These are phyloP conservation scores for Chalaropsis thielavioides DNA, from an alignment of 2,329 filamentous ascomycete genomes.

Conservation along the genomic window DNA sequence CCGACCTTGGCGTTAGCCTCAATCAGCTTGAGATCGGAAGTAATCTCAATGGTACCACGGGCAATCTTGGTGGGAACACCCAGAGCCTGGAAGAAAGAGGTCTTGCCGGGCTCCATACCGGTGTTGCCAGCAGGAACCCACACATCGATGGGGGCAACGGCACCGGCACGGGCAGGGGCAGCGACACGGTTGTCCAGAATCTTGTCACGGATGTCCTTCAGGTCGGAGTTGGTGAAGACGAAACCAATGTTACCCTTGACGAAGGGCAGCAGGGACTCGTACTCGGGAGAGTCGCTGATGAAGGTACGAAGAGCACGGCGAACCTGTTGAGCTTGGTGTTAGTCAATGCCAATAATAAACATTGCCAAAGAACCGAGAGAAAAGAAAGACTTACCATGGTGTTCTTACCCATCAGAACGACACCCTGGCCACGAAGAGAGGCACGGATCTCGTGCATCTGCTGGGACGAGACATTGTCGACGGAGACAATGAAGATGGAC, in stretches of 20 bases:
- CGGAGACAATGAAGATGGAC: slow-evolving; percentile 92
- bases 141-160: slow-evolving; percentile 83
- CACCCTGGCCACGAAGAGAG: slow-evolving; percentile 75
- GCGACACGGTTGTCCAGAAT: slow-evolving; percentile 95
- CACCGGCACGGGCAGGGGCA: slow-evolving; percentile 94
- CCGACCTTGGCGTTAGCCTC: slow-evolving; percentile 89
- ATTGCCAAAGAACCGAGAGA: not conserved
- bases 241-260: slow-evolving; percentile 98
- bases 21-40: slow-evolving; percentile 91
- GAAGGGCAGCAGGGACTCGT: slow-evolving; percentile 90
- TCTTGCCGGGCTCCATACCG: slow-evolving; percentile 99
- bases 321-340: slow-evolving; percentile 38
- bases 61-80: slow-evolving; percentile 99
- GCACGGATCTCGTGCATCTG: slow-evolving; percentile 99
- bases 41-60: slow-evolving; percentile 99
- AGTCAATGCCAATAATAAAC: not conserved
- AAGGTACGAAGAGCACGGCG: slow-evolving; percentile 97
- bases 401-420: slow-evolving; percentile 99
- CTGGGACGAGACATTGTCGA: slow-evolving; percentile 99
- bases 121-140: slow-evolving; percentile 97
- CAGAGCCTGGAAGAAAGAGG: slow-evolving; percentile 99
- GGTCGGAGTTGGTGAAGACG: slow-evolving; percentile 97
- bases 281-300: slow-evolving; percentile 79
- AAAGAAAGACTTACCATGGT: slow-evolving; percentile 62
- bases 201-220: slow-evolving; percentile 85